These are phyloP conservation scores for Codiaeum variegatum DNA, from an alignment of 441 rosid genomes.

Conservation along the genomic window DNA sequence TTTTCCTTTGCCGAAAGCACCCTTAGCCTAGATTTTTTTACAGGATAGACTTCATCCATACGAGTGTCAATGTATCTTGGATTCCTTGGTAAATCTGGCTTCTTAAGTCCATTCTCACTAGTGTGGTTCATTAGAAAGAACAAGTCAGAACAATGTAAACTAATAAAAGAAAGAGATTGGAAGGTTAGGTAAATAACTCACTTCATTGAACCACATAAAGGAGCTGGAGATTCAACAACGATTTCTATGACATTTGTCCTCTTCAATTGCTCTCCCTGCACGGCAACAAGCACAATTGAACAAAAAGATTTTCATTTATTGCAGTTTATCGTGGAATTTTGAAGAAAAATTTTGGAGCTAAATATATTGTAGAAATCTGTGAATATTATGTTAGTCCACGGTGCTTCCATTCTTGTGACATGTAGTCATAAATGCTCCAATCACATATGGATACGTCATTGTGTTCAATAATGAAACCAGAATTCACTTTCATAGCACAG, in stretches of 20 bases:
- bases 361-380: neutral
- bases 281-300: slow-evolving; percentile 15
- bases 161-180: slow-evolving; percentile 1
- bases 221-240: slow-evolving; percentile 45
- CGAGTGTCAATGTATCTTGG: slow-evolving; percentile 68
- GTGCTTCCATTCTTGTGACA: neutral
- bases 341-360: neutral
- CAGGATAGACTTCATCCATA: slow-evolving; percentile 73
- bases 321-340: neutral
- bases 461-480: neutral
- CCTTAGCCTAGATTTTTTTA: slow-evolving; percentile 64
- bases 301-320: neutral
- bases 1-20: slow-evolving; percentile 54
- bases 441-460: neutral
- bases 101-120: slow-evolving; percentile 45
- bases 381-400: neutral
- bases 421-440: neutral
- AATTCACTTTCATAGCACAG: neutral
- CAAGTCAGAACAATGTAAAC: slow-evolving; percentile 15
- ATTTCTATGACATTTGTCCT: slow-evolving; percentile 46
- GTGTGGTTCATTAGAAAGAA: slow-evolving; percentile 21
- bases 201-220: slow-evolving; percentile 42
- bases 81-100: slow-evolving; percentile 41
- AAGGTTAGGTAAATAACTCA: slow-evolving; percentile 20
- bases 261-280: slow-evolving; percentile 86